Evolutionary conservation across 257 asterid genomes (phyloP).

Genomic region (Capsicum rhomboideum): DNA sequence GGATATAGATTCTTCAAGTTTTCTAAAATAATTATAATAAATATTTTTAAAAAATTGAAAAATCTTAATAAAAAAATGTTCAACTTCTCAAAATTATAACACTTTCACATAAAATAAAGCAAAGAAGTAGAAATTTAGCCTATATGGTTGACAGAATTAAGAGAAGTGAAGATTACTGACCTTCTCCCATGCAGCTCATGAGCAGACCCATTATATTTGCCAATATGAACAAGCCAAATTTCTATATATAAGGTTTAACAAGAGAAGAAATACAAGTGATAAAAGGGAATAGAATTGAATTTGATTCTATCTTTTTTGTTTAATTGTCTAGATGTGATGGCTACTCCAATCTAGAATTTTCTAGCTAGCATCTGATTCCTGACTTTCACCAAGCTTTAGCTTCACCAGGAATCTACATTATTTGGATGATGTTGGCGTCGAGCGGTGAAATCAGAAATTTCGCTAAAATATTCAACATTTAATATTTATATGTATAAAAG

Average conservation of each 20-base stretch:
- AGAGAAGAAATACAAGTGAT: not conserved
- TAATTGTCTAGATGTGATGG: not conserved
- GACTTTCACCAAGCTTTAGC: not conserved
- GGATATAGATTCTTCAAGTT: too few relatives aligned
- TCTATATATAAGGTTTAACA: not conserved
- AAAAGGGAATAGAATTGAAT: not conserved
- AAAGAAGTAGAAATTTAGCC: not conserved
- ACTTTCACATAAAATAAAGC: not conserved
- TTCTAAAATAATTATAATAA: too few relatives aligned
- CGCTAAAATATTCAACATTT: not conserved
- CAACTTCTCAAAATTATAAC: not conserved
- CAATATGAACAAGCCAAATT: not conserved
- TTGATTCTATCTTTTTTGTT: not conserved
- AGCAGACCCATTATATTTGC: not conserved
- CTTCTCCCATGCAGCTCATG: not conserved
- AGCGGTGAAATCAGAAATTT: not conserved
- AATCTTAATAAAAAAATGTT: not conserved
- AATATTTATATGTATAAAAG: too few relatives aligned
- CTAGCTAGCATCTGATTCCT: not conserved
- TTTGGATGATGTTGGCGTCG: accelerated
- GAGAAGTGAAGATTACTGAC: not conserved
- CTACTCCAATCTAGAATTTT: not conserved
- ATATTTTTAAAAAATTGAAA: too few relatives aligned
- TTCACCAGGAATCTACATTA: not conserved
- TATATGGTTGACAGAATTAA: not conserved